Evolutionary conservation across 2,329 filamentous ascomycete species (phyloP), one percentile per base, ranked within the genome.

Genomic region (Pseudogymnoascus sp.): DNA sequence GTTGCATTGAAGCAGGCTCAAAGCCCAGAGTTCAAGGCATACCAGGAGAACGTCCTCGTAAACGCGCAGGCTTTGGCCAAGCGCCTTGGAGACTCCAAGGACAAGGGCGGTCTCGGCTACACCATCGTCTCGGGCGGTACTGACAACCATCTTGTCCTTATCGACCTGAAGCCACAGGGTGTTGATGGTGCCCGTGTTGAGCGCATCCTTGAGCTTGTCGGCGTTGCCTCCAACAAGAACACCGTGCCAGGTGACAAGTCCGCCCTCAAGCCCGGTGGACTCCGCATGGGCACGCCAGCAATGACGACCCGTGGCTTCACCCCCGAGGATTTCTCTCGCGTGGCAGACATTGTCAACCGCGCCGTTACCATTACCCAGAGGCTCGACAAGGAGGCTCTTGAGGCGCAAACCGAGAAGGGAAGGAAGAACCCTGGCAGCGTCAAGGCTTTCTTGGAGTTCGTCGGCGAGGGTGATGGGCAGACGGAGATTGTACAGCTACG

Each of bases 151-250:
- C 88, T 99, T 67, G 90, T 99, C 10, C 84, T 99, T 16, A 82
- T 95, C 59, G 95, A 99, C 76, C 84, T 99, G 60, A 96, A 96
- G 79, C 87, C 90, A 38, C 90, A 95, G 74, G 83, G 83, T 64
- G 87, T 99, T 66, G 95, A 99, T 73, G 93, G 93, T 69, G 89
- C 89, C 23, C 88, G 93, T 62, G 91, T 96, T 12, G 93, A 97
- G 80, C 88, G 91, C 56, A 87, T 96, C 14, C 84, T 97, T 23
- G 93, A 97, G 75, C 85, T 96, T 56, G 91, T 96, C 68, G 93
- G 93, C 70, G 93, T 97, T 61, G 95, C 95, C n/a, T 89, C 90
- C 74, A 99, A 99, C 83, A 99, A 99, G 84, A 99, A 99, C 80
- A 97, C 95, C 6, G 93, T 97, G 0, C 95, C 95, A 1, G 95